Evolutionary conservation across 768 basidiomycete species (phyloP), one percentile per base, ranked within the genome.

Genomic region (Pisolithus microcarpus): DNA sequence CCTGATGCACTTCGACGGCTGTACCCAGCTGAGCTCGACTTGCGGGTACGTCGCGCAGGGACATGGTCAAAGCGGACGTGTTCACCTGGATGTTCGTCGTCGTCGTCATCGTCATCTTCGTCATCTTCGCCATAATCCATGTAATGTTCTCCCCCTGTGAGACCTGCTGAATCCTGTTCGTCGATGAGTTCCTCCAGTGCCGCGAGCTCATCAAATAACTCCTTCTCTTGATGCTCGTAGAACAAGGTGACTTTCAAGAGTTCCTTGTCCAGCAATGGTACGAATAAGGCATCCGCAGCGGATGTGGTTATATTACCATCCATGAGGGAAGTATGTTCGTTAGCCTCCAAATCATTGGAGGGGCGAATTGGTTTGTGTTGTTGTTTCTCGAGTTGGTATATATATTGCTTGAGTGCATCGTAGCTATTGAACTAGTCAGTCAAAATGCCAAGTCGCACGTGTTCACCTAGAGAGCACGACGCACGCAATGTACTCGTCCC

Each of bases 401-500:
- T 85, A 54, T 79, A 78, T 56, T 87, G 87, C 70, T 92, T 93
- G 58, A 93, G 73, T 5, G 79, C 72, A 65, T 88, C 90, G 62
- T 94, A 94, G n/a, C 89, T 91, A 56, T 34, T 11, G 46, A 30
- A 10, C 11, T 16, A 24, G 19, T 47, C 16, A 15, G 28, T 21
- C 21, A 42, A 34, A 34, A 34, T 11, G 34, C 11, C 13, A 5
- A 34, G 11, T 34, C 34, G 39, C 4, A 13, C 6, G 5, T 13
- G 23, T n/a, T 45, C 15, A 46, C n/a, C n/a, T n/a, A n/a, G n/a
- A n/a, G n/a, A n/a, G n/a, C 42, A 42, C 36, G 15, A 78, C 87
- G 54, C 59, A 91, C 83, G 85, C 80, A 42, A 94, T 89, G 64
- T 94, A 94, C 46, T 91, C 85, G 54, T 91, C 87, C 84, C 86